Evolutionary conservation across 129 eudicot species (phyloP).

Genomic region (Glebionis coronaria): DNA sequence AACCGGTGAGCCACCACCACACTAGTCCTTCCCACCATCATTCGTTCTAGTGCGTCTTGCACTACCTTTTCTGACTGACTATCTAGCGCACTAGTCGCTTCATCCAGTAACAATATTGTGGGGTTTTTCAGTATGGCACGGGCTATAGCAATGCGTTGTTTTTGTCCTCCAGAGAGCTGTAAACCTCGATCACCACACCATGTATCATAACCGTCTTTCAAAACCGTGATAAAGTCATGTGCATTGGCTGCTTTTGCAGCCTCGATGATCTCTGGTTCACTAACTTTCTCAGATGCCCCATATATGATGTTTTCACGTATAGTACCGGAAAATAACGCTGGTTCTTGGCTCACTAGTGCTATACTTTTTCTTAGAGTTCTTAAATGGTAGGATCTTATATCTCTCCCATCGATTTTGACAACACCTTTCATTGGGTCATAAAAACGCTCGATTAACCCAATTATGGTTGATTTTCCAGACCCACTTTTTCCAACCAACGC

Average conservation of each 20-base stretch:
- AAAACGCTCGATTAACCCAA: no score
- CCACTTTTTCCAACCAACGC: constrained; percentile 94
- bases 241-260: constrained; percentile 88
- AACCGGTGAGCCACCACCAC: constrained; percentile 84
- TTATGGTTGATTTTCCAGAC: constrained; percentile 86
- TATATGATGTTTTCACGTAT: constrained; percentile 64
- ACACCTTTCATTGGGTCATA: constrained; percentile 67
- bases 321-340: constrained; percentile 69
- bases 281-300: constrained; percentile 49
- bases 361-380: constrained; percentile 70
- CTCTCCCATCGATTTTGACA: constrained; percentile 72
- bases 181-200: constrained; percentile 78
- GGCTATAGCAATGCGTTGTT: no score
- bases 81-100: constrained; percentile 91
- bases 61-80: constrained; percentile 85
- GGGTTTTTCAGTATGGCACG: constrained; percentile 76
- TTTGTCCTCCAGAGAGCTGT: constrained; percentile 74
- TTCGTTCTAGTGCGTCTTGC: constrained; percentile 69
- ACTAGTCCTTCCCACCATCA: constrained; percentile 82
- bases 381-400: constrained; percentile 61
- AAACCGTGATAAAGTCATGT: constrained; percentile 64
- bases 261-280: constrained; percentile 63
- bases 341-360: constrained; percentile 95
- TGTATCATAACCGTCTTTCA: constrained; percentile 76
- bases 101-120: constrained; percentile 53